Percentiles rank a stretch among this genome's conserved stretches.
Conservation (phyloP, 176 grass and related monocot genomes). For the Tuctoria greenei region DNA sequence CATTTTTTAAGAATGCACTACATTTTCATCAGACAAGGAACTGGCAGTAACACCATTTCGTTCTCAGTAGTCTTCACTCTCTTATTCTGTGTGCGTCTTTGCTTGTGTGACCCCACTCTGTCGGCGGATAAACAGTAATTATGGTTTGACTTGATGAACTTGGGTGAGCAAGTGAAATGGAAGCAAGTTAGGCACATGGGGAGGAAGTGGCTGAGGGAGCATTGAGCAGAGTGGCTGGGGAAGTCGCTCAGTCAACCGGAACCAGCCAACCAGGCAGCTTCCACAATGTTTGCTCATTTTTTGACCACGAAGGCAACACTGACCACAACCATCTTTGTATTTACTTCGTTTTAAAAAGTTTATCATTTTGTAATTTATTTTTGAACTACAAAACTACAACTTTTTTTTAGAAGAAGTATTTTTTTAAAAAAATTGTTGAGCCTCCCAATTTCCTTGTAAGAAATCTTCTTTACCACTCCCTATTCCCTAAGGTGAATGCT, state of each 20-base stretch:
- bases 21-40: neutral
- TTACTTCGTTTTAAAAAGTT: too few species aligned
- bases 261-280: neutral
- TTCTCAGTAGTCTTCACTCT: neutral
- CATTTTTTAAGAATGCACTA: neutral
- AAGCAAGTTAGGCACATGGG: neutral
- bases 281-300: neutral
- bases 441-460: too few species aligned
- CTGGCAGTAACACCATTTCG: neutral
- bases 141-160: neutral
- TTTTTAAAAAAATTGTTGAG: too few species aligned
- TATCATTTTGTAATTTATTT: too few species aligned
- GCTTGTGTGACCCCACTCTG: neutral
- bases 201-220: neutral
- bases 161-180: neutral
- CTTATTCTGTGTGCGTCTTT: neutral
- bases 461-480: too few species aligned
- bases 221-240: neutral
- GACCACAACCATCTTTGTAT: too few species aligned
- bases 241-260: neutral
- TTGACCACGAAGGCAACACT: neutral
- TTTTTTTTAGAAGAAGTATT: too few species aligned
- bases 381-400: too few species aligned
- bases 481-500: too few species aligned
- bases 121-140: neutral